These are phyloP conservation scores for Hymenotorrendiella dingleyae DNA, from an alignment of 2,329 filamentous ascomycete species.

Conservation along the genomic window DNA sequence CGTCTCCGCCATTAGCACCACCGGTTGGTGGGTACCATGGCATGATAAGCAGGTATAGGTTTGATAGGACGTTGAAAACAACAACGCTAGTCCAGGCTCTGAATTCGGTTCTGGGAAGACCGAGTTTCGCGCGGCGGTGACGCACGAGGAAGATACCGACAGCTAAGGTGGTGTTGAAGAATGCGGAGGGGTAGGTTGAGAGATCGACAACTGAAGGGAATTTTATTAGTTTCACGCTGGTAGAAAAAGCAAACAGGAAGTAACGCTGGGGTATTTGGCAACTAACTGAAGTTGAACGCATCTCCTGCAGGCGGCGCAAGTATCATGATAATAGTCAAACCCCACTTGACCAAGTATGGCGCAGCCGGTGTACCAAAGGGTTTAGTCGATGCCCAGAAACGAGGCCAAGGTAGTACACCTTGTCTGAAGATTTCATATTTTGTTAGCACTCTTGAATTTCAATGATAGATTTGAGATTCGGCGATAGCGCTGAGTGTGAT, in stretches of 20 bases:
- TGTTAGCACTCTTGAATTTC: not conserved
- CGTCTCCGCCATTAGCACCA: slow-evolving; percentile 55
- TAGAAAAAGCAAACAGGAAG: not conserved
- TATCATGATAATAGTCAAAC: slow-evolving; percentile 53
- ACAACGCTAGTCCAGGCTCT: slow-evolving; percentile 52
- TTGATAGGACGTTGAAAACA: slow-evolving; percentile 52
- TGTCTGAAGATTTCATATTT: slow-evolving; percentile 36
- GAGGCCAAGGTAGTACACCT: slow-evolving; percentile 54
- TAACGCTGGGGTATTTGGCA: too few relatives aligned
- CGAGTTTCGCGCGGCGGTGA: slow-evolving; percentile 44
- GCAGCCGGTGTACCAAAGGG: slow-evolving; percentile 59
- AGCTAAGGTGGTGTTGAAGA: slow-evolving; percentile 53
- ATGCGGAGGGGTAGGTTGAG: slow-evolving; percentile 48
- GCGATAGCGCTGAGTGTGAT: not conserved
- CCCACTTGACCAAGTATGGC: slow-evolving; percentile 53
- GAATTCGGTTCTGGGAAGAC: slow-evolving; percentile 46
- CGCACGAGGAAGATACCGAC: slow-evolving; percentile 54
- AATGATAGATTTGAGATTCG: too few relatives aligned
- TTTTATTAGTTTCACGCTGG: not conserved
- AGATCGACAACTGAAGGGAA: slow-evolving; percentile 47
- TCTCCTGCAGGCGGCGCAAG: slow-evolving; percentile 55
- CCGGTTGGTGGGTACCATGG: slow-evolving; percentile 64
- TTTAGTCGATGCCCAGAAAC: slow-evolving; percentile 56
- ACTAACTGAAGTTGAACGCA: slow-evolving; percentile 56
- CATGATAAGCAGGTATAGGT: slow-evolving; percentile 59